Conservation (phyloP, 768 basidiomycete species). For the Collybia nuda region DNA sequence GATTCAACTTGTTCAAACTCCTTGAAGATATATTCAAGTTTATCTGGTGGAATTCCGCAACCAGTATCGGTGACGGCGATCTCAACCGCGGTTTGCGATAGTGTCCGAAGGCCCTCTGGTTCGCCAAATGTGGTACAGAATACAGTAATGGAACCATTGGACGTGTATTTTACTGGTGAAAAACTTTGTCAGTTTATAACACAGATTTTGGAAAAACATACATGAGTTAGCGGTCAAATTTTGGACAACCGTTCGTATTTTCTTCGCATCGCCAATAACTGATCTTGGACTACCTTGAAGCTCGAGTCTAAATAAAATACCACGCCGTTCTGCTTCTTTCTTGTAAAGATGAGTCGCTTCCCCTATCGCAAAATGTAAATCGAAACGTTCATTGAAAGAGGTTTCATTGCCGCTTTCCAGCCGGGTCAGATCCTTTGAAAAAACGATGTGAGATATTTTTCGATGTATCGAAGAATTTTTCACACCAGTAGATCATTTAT, state of each 20-base stretch:
- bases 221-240: slow-evolving; percentile 78
- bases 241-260: slow-evolving; percentile 74
- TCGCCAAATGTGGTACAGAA: slow-evolving; percentile 52
- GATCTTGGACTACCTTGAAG: slow-evolving; percentile 51
- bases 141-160: slow-evolving; percentile 57
- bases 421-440: slow-evolving; percentile 70
- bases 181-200: background rate
- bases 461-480: background rate
- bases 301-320: slow-evolving; percentile 58
- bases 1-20: slow-evolving; percentile 79
- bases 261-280: slow-evolving; percentile 71
- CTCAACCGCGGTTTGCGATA: slow-evolving; percentile 57
- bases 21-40: slow-evolving; percentile 75
- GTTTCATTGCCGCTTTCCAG: slow-evolving; percentile 76
- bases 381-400: slow-evolving; percentile 75
- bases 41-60: slow-evolving; percentile 62
- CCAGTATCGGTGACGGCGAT: slow-evolving; percentile 74
- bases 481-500: slow-evolving; percentile 76
- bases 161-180: slow-evolving; percentile 68
- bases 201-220: slow-evolving; percentile 25
- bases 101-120: slow-evolving; percentile 45
- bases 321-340: slow-evolving; percentile 63
- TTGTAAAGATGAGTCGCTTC: slow-evolving; percentile 64
- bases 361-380: slow-evolving; percentile 57
- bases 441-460: background rate